Evolutionary conservation across 1,284 basidiomycete genomes (phyloP), one percentile per base, ranked within the genome.

Genomic region (Butyriboletus appendiculatus): DNA sequence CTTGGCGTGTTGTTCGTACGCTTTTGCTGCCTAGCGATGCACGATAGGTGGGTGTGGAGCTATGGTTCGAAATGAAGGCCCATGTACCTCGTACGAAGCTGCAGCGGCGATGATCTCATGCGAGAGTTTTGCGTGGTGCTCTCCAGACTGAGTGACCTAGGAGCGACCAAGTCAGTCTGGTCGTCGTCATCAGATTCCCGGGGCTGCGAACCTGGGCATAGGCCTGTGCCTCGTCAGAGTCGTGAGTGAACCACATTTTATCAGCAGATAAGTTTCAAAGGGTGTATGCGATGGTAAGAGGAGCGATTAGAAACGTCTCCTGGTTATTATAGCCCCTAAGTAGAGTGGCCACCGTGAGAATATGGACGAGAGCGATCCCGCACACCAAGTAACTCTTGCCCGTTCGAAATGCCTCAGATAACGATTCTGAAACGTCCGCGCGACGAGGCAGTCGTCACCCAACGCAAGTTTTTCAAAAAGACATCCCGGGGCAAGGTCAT

Each of bases 401-500:
- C 26, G 7, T 1, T 38, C 41, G n/a, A 46, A 22, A 81, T 80
- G 79, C 73, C 75, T 42, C 81, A 85, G 58, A 94, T 94, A 49
- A 88, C 86, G 0, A 91, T 95, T 46, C 76, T 87, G 37, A 95
- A 93, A 66, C 77, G 93, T 53, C 80, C 88, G 12, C 74, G 80
- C 24, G 78, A 81, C 16, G 93, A 95, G 68, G 84, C 88, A 0
- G 82, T 85, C 2, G 69, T 92, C 5, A 89, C 91, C 0, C 91
- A 93, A 64, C 85, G 88, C 58, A 95, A 93, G 70, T 96, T 94
- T 70, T 89, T 94, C 77, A 94, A 92, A 73, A 99, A 99, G 76
- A 98, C 97, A 0, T 92, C 92, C 0, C 76, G 85, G 56, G 96
- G 97, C 24, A 97, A 96, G 69, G 94, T 99, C 30, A 84, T 95